Percentiles rank a stretch among this genome's conserved stretches.
Evolutionary conservation across 192 early-diverging fungal genomes (phyloP).

Genomic region (Chytriomyces hyalinus): DNA sequence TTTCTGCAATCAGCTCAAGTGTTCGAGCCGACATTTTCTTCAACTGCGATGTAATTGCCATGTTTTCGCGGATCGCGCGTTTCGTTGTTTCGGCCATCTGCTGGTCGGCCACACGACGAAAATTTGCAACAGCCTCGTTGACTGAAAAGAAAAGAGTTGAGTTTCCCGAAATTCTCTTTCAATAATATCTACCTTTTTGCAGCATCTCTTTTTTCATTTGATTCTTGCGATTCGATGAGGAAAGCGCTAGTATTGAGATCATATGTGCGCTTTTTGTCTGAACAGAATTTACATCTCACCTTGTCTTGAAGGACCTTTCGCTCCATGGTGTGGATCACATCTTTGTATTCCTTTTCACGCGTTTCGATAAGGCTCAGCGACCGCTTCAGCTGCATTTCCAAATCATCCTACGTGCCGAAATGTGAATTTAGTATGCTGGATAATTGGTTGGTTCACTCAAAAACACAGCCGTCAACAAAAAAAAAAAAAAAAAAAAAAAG

Average conservation of each 20-base stretch:
- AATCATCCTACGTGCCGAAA: constrained; percentile 43
- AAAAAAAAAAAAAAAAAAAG: background rate
- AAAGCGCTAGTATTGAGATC: background rate
- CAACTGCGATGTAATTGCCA: constrained; percentile 62
- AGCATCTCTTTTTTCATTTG: constrained; percentile 67
- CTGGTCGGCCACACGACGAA: constrained; percentile 64
- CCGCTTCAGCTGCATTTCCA: constrained; percentile 52
- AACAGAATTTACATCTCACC: constrained; percentile 30
- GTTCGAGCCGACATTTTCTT: constrained; percentile 63
- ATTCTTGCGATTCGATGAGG: constrained; percentile 39
- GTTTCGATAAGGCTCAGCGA: constrained; percentile 46
- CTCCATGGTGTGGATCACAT: constrained; percentile 61
- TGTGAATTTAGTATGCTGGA: background rate
- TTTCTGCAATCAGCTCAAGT: constrained; percentile 58
- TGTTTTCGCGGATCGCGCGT: constrained; percentile 68
- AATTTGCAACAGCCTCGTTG: constrained; percentile 63
- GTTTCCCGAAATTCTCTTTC: too few relatives aligned
- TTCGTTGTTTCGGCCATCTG: constrained; percentile 73
- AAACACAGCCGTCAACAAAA: too few relatives aligned
- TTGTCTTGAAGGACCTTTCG: constrained; percentile 68
- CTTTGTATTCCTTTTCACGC: constrained; percentile 59
- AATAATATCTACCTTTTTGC: constrained; percentile 39
- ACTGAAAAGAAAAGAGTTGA: constrained; percentile 22
- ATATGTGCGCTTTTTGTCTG: too few relatives aligned
- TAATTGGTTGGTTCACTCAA: too few relatives aligned